Evolutionary conservation across 1,284 basidiomycete species (phyloP).

Genomic region (Ustilago loliicola): DNA sequence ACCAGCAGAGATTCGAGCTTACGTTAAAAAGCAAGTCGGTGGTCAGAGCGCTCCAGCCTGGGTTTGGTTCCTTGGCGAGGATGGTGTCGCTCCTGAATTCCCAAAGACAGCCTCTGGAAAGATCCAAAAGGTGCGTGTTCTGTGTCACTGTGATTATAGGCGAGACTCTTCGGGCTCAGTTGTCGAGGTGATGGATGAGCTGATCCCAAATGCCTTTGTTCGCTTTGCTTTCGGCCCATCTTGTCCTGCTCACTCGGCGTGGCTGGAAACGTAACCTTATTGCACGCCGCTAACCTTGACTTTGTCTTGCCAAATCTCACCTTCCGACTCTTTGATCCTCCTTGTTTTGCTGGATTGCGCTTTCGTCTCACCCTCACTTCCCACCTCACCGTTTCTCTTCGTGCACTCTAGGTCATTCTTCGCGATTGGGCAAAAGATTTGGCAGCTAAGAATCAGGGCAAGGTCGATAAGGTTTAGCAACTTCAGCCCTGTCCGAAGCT

Average conservation of each 20-base stretch:
- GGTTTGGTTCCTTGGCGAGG: constrained; percentile 84
- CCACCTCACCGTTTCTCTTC: neutral
- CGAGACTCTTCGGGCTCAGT: neutral
- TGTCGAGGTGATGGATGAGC: constrained; percentile 2
- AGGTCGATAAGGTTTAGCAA: constrained; percentile 35
- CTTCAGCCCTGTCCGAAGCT: neutral
- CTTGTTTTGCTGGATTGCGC: neutral
- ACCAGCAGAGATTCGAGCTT: constrained; percentile 73
- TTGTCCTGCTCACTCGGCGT: constrained; percentile 14
- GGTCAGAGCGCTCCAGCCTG: constrained; percentile 76
- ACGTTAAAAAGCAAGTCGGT: constrained; percentile 56
- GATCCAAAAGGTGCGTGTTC: constrained; percentile 79
- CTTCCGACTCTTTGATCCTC: neutral
- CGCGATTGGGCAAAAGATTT: constrained; percentile 71
- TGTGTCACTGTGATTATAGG: constrained; percentile 12
- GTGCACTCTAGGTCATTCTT: constrained; percentile 71
- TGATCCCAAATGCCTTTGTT: constrained; percentile 21
- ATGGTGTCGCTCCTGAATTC: constrained; percentile 76
- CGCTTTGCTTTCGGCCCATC: constrained; percentile 27
- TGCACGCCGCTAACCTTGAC: constrained; percentile 11
- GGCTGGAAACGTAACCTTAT: constrained; percentile 21
- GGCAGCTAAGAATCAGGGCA: constrained; percentile 42
- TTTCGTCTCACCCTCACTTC: neutral
- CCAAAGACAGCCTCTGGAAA: constrained; percentile 91
- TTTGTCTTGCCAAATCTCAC: neutral